These are phyloP conservation scores for Colletotrichum cordylinicola DNA, from an alignment of 2,329 filamentous ascomycete genomes.

Conservation along the genomic window DNA sequence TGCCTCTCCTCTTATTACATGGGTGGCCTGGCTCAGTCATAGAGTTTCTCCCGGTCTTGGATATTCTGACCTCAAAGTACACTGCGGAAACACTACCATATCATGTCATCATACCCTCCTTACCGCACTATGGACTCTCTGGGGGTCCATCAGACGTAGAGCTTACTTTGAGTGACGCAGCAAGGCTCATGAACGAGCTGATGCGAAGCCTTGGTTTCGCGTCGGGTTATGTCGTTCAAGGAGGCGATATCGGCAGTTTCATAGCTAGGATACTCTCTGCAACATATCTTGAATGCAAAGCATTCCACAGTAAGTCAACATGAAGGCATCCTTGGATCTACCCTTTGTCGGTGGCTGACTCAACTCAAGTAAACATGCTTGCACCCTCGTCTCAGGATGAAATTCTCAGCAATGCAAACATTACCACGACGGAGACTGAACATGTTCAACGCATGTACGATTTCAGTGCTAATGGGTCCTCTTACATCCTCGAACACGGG, in stretches of 20 bases:
- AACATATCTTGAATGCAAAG: slow-evolving; percentile 51
- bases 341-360: not conserved
- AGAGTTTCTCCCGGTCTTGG: slow-evolving; percentile 60
- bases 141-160: slow-evolving; percentile 37
- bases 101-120: slow-evolving; percentile 60
- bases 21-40: slow-evolving; percentile 60
- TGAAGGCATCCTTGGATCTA: too few species aligned
- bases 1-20: slow-evolving; percentile 56
- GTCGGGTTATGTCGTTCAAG: slow-evolving; percentile 57
- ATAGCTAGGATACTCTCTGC: slow-evolving; percentile 48
- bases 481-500: slow-evolving; percentile 58
- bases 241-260: slow-evolving; percentile 59
- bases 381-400: not conserved
- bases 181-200: slow-evolving; percentile 52
- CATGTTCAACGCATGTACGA: not conserved
- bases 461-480: slow-evolving; percentile 38
- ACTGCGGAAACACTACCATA: slow-evolving; percentile 57
- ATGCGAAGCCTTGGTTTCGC: slow-evolving; percentile 59
- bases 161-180: slow-evolving; percentile 30
- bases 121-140: slow-evolving; percentile 56
- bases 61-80: slow-evolving; percentile 51
- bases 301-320: slow-evolving; percentile 28
- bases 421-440: not conserved
- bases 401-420: not conserved
- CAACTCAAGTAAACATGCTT: not conserved